Evolutionary conservation across 2,329 filamentous ascomycete genomes (phyloP).

Genomic region (Chaetomiaceae sp.): DNA sequence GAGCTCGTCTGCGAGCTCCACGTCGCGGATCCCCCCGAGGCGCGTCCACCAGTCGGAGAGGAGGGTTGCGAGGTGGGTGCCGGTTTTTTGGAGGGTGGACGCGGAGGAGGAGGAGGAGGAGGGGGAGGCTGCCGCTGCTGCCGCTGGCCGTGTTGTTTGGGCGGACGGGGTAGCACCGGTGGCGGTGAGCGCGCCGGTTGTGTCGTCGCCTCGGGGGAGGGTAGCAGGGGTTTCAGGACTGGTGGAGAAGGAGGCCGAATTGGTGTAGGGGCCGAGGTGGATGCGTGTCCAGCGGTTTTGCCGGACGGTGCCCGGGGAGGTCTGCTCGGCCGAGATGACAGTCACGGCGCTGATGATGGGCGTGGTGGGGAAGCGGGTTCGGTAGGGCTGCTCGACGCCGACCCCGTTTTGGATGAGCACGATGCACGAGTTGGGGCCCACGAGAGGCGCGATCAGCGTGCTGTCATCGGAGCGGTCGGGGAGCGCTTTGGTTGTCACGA

Average conservation of each 20-base stretch:
- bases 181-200: slow-evolving; percentile 13
- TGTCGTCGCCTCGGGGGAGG: slow-evolving; percentile 7
- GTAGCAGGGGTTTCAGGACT: neutral
- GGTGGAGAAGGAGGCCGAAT: slow-evolving; percentile 30
- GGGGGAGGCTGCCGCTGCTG: neutral
- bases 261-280: slow-evolving; percentile 61
- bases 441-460: slow-evolving; percentile 55
- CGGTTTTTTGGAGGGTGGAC: slow-evolving; percentile 32
- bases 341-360: slow-evolving; percentile 66
- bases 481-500: slow-evolving; percentile 67
- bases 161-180: neutral
- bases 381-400: slow-evolving; percentile 65
- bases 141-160: neutral
- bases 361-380: slow-evolving; percentile 54
- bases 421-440: slow-evolving; percentile 51
- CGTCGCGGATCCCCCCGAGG: slow-evolving; percentile 60
- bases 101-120: neutral
- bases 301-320: slow-evolving; percentile 55
- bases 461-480: slow-evolving; percentile 61
- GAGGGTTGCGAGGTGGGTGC: slow-evolving; percentile 41
- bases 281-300: slow-evolving; percentile 73
- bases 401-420: slow-evolving; percentile 68
- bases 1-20: slow-evolving; percentile 58
- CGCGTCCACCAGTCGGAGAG: slow-evolving; percentile 52
- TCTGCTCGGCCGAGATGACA: slow-evolving; percentile 64